Conservation (phyloP, 352 stramenopile species). For the Phytophthora chlamydospora region DNA sequence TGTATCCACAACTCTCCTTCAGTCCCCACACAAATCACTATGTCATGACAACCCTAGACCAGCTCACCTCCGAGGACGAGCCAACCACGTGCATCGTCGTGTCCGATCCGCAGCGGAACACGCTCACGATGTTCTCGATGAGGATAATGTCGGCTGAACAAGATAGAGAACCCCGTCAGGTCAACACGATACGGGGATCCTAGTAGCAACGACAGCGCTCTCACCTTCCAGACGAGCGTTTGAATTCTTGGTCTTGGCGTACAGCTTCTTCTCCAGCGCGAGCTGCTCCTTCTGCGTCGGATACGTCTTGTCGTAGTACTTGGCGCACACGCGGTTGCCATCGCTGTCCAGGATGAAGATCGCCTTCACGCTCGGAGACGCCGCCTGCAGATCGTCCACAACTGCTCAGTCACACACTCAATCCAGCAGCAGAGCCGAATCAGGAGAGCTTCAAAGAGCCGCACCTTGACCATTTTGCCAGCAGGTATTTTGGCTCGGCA, state of each 20-base stretch:
- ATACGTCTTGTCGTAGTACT: conserved; percentile 93
- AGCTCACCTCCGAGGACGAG: conserved; percentile 70
- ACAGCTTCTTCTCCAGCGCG: conserved; percentile 91
- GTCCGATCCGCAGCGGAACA: conserved; percentile 89
- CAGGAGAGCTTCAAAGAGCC: conserved; percentile 11
- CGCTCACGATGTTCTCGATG: conserved; percentile 90
- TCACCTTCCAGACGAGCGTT: conserved; percentile 84
- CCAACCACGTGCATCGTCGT: conserved; percentile 91
- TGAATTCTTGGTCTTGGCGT: conserved; percentile 91
- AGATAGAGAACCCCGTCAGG: not conserved
- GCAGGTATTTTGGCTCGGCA: conserved; percentile 15
- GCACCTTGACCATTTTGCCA: conserved; percentile 69
- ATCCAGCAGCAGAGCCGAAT: not conserved
- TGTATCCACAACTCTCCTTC: conserved; percentile 24
- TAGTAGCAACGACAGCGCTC: not conserved
- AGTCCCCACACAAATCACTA: too few relatives aligned
- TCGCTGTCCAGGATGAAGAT: conserved; percentile 91
- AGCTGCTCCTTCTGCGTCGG: conserved; percentile 86
- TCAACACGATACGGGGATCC: not conserved
- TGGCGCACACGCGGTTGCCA: conserved; percentile 89
- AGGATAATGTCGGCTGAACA: conserved; percentile 85
- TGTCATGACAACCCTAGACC: too few relatives aligned
- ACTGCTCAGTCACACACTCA: conserved; percentile 1
- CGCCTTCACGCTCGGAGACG: conserved; percentile 84
- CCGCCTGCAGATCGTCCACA: conserved; percentile 41